Base-by-base conservation (phyloP, 352 stramenopile species). In the Pythium phragmitis region DNA sequence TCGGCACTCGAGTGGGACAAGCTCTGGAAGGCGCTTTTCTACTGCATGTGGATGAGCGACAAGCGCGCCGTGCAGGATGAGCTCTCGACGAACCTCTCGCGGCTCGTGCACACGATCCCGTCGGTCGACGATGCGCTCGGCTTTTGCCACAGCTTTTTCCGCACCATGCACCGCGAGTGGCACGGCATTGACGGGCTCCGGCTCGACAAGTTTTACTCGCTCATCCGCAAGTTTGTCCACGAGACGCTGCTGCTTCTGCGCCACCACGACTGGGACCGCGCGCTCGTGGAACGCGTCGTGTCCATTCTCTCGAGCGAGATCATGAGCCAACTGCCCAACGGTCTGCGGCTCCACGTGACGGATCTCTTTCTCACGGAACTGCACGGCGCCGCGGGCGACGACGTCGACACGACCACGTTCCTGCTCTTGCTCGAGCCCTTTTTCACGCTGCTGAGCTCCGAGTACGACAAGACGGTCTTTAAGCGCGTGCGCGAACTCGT, bases 11-110 rank as follows among this genome's bases (percentile, higher is more conserved):
- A 94, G 62, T 89, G 81, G 80, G 86, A 94, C 75, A 94, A 94
- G 73, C 82, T 94, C 57, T 94, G 86, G 86, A 94, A 92, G 68
- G 86, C 86, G 72, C 79, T 94, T 8, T 94, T 93, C 66, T 94
- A 94, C 72, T 94, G 86, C 73, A 92, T 94, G 83, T 94, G 86
- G 86, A 94, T 94, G 86, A 92, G 83, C 68, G 86, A 94, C 80
- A 94, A 94, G 71, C 84, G 79, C 11, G 74, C 74, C 19, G 77
- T 94, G 12, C 86, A 94, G 69, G 75, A 92, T 41, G 86, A 94
- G 66, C 68, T 94, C 47, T 80, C 83, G n/a, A 69, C 72, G 13
- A 92, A 83, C 60, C 63, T 94, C 30, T 75, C 86, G 33, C 36
- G 41, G 43, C 63, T 94, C 8, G 68, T 92, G 52, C 83, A 92